Evolutionary conservation across 2,329 filamentous ascomycete genomes (phyloP), one percentile per base, ranked within the genome.

Genomic region (Penicillium sclerotiorum): DNA sequence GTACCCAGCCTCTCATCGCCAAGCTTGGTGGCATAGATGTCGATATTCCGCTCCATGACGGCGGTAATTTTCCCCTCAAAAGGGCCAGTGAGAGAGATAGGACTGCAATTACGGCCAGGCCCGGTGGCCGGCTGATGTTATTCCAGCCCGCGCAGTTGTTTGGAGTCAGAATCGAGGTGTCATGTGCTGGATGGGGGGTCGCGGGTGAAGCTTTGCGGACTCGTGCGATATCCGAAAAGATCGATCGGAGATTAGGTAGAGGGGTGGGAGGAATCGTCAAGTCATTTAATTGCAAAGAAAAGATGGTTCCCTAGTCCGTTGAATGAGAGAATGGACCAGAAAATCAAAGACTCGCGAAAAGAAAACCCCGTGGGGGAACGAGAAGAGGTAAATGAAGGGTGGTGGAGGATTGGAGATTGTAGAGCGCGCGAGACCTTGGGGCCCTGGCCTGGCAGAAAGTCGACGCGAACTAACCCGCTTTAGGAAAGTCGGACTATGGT

Each of bases 11-110:
- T 73, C 48, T 73, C 67, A 61, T 80, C 76, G 42, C 69, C 70
- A 54, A 80, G 70, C 68, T 76, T 77, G 50, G 65, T 71, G 55
- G 75, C 76, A 60, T 75, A 80, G 46, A 75, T 68, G 58, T 80
- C 78, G 52, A 78, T 77, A 47, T 71, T 75, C 51, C 72, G 68
- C 63, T 77, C 74, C 66, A 75, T 73, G 49, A 73, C 72, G 50
- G 54, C 62, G 56, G 60, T 62, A 57, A 58, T 53, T 45, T 46
- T 46, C 27, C 53, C 59, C 56, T 56, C 52, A 47, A 47, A 57
- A 63, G 57, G 55, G 54, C 52, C 54, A 57, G 48, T 55, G 41
- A 61, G 57, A 36, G 41, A 35, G 56, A 55, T 50, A 25, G 27
- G 38, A 56, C 44, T 59, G 55, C 30, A 59, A 59, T 64, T 49